These are phyloP conservation scores for Monosporozyma unispora DNA, from an alignment of 805 yeast genomes.

Conservation along the genomic window DNA sequence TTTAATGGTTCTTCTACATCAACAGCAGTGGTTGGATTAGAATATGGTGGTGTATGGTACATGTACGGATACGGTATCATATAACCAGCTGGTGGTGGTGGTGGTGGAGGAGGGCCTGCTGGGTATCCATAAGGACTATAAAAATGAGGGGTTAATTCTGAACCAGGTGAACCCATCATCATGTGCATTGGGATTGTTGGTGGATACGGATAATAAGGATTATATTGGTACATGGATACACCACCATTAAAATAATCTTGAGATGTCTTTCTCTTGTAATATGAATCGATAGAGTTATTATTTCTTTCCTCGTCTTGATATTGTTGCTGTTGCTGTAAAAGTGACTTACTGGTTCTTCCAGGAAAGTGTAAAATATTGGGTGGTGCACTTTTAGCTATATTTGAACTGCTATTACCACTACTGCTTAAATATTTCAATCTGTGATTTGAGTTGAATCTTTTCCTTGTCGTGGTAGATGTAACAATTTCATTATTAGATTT, in stretches of 20 bases:
- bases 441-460: neutral
- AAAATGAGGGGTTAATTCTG: neutral
- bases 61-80: conserved; percentile 6
- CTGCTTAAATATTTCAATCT: neutral
- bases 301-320: too few relatives aligned
- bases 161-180: neutral
- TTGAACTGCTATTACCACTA: neutral
- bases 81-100: conserved; percentile 1
- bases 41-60: conserved; percentile 1
- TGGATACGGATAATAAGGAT: neutral
- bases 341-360: neutral
- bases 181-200: neutral
- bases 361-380: conserved; percentile 19
- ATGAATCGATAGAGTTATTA: neutral
- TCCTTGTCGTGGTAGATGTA: neutral
- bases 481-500: neutral
- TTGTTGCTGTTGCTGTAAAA: neutral
- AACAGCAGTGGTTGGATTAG: neutral
- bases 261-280: too few relatives aligned
- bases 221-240: neutral
- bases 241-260: neutral
- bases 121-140: neutral
- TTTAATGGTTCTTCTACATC: neutral
- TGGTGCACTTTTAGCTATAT: conserved; percentile 17
- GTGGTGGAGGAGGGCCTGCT: neutral